Conservation (phyloP, 352 stramenopile species). For the Pythium folliculosum region DNA sequence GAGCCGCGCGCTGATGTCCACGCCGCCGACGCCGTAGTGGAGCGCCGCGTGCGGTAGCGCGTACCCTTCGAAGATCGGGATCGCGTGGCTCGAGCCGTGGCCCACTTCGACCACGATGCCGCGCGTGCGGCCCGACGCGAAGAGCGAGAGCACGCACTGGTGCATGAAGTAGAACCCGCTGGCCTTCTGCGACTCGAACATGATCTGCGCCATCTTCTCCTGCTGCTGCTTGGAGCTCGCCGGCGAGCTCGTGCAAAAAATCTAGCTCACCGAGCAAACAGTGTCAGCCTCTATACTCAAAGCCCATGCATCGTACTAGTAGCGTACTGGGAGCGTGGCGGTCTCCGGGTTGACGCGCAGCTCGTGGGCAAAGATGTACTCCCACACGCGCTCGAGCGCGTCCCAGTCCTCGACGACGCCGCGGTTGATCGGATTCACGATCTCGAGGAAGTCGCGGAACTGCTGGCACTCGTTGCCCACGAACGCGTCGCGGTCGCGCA, state of each 20-base stretch:
- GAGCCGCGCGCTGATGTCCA: slow-evolving; percentile 77
- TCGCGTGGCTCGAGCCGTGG: slow-evolving; percentile 81
- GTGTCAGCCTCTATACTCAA: background rate
- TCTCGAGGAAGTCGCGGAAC: slow-evolving; percentile 67
- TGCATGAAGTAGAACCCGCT: slow-evolving; percentile 88
- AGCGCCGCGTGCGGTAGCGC: slow-evolving; percentile 74
- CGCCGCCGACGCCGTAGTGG: slow-evolving; percentile 63
- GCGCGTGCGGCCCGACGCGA: slow-evolving; percentile 82
- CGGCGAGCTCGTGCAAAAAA: slow-evolving; percentile 70
- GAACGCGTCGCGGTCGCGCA: slow-evolving; percentile 77
- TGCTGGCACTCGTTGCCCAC: slow-evolving; percentile 63
- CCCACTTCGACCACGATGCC: slow-evolving; percentile 88
- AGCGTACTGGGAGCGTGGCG: slow-evolving; percentile 51
- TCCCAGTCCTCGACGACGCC: slow-evolving; percentile 86
- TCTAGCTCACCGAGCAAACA: slow-evolving; percentile 24
- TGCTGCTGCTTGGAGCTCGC: slow-evolving; percentile 64
- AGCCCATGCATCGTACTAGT: too few species aligned
- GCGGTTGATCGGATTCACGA: slow-evolving; percentile 73
- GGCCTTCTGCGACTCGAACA: slow-evolving; percentile 85
- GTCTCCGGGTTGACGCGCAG: slow-evolving; percentile 77
- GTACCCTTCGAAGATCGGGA: slow-evolving; percentile 88
- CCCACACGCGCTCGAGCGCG: slow-evolving; percentile 83
- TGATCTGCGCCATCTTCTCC: slow-evolving; percentile 79
- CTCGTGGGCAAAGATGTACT: slow-evolving; percentile 83
- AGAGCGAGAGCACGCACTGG: slow-evolving; percentile 82